Percentiles rank a stretch among this genome's conserved stretches.
These are phyloP conservation scores for Leptographium radiaticola DNA, from an alignment of 2,329 filamentous ascomycete species.

Conservation along the genomic window DNA sequence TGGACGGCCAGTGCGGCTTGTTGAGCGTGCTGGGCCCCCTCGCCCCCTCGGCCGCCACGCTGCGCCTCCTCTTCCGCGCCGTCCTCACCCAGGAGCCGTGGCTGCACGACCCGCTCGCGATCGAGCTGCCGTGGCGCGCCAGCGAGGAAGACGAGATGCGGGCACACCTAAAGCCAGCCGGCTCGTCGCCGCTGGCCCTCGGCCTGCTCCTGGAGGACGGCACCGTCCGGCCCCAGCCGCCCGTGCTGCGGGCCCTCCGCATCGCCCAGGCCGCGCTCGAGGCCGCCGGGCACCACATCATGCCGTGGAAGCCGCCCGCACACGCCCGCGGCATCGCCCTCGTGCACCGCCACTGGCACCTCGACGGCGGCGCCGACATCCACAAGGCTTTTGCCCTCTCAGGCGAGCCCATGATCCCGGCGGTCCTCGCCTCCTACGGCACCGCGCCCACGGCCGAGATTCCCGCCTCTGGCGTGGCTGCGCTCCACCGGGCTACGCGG, in stretches of 20 bases:
- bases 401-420: constrained; percentile 10
- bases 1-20: constrained; percentile 45
- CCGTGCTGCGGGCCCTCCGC: background rate
- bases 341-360: background rate
- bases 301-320: background rate
- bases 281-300: background rate
- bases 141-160: background rate
- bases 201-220: background rate
- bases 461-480: background rate
- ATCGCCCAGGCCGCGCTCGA: background rate
- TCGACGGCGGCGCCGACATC: background rate
- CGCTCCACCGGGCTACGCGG: background rate
- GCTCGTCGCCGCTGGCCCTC: background rate
- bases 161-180: background rate
- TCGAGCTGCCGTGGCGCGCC: constrained; percentile 48
- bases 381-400: constrained; percentile 7
- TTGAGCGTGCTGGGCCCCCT: constrained; percentile 45
- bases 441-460: background rate
- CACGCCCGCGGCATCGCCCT: background rate
- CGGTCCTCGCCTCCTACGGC: constrained; percentile 5
- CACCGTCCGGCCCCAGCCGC: background rate
- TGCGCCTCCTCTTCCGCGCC: constrained; percentile 39
- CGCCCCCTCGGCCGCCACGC: constrained; percentile 36
- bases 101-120: constrained; percentile 50
- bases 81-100: constrained; percentile 49